phyloP scores from a whole-genome alignment of 148 eudicot genomes.

The Rhododendron mucronatum region DNA sequence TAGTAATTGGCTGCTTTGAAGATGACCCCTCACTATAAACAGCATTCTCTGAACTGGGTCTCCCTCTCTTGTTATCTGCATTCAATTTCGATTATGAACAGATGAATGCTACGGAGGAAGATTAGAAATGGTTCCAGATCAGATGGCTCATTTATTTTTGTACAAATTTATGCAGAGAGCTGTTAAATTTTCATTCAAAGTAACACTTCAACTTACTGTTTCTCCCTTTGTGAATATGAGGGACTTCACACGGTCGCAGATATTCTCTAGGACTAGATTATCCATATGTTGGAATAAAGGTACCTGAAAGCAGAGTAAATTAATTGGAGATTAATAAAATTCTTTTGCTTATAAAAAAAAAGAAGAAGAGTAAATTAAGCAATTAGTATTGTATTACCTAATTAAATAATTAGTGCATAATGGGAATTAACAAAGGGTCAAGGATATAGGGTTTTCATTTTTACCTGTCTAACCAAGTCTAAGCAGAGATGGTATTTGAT shows the following conservation, averaged over 20 bases:
- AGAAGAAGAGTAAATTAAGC: too few relatives aligned
- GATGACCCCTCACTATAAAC: constrained; percentile 83
- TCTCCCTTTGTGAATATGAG: constrained; percentile 88
- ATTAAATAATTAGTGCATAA: too few relatives aligned
- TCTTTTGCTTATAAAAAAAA: too few relatives aligned
- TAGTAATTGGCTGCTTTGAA: constrained; percentile 76
- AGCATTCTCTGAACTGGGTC: constrained; percentile 91
- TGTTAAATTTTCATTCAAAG: background rate
- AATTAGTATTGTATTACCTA: too few relatives aligned
- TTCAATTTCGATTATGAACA: background rate
- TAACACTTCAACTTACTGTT: constrained; percentile 42
- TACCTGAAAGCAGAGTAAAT: constrained; percentile 38
- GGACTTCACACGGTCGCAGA: constrained; percentile 91
- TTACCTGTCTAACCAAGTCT: constrained; percentile 86
- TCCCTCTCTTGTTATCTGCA: constrained; percentile 77
- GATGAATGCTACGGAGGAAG: background rate
- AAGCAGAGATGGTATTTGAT: constrained; percentile 87
- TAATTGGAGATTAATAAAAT: too few relatives aligned
- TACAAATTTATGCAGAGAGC: background rate
- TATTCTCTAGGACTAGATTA: constrained; percentile 77
- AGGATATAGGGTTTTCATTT: background rate
- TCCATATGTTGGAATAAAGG: constrained; percentile 96
- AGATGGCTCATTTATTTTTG: background rate
- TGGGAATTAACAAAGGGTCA: background rate
- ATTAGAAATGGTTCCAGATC: background rate